These are phyloP conservation scores for Cystobasidium pallidum DNA, from an alignment of 1,284 basidiomycete species.

Conservation along the genomic window DNA sequence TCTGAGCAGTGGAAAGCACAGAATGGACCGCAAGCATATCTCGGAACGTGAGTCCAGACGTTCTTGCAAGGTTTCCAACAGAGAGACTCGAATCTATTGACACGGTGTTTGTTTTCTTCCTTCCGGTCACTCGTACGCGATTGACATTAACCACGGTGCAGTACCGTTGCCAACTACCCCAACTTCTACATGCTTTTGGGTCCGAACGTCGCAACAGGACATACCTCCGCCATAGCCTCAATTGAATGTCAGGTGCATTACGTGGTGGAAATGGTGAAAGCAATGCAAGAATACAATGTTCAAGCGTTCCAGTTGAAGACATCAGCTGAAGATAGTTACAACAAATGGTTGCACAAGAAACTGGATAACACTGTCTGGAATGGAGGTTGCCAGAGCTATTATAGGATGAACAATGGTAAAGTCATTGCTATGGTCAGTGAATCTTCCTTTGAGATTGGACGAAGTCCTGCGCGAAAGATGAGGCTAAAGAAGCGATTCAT, in stretches of 20 bases:
- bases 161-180: constrained; percentile 42
- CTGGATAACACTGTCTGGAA: constrained; percentile 46
- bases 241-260: constrained; percentile 45
- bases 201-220: constrained; percentile 45
- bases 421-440: constrained; percentile 42
- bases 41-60: constrained; percentile 33
- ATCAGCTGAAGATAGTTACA: constrained; percentile 35
- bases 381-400: constrained; percentile 44
- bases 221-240: constrained; percentile 44
- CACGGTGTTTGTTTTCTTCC: background rate
- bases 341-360: constrained; percentile 30
- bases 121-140: background rate
- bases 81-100: background rate
- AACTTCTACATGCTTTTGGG: constrained; percentile 33
- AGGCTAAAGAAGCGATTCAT: background rate
- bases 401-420: constrained; percentile 43
- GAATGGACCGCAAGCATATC: constrained; percentile 45
- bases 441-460: too few relatives aligned
- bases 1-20: constrained; percentile 44
- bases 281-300: constrained; percentile 41
- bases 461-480: too few relatives aligned
- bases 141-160: background rate
- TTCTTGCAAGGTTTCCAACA: too few relatives aligned
- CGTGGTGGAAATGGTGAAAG: constrained; percentile 42
- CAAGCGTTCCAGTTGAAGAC: constrained; percentile 32